Evolutionary conservation across 306 rosid species (phyloP), one percentile per base, ranked within the genome.

Genomic region (Prunus dulcis): DNA sequence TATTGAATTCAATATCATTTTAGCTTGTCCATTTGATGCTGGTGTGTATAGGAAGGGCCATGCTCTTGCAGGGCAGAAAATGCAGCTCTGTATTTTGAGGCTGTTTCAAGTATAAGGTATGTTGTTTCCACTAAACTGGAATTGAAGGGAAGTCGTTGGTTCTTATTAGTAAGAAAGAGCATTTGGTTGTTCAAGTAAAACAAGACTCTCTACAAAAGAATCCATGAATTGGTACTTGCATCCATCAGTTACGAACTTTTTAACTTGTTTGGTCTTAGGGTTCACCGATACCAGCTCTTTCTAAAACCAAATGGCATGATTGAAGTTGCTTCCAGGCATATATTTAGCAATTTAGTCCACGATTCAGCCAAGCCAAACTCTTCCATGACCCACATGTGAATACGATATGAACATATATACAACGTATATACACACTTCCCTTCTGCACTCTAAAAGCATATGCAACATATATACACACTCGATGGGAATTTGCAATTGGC

Each of bases 91-190:
- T 34, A 34, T 34, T 34, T 34, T 34, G 88, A 61, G 55, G 91
- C 97, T 7, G 91, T 84, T 82, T 95, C 93, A 41, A 95, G 92
- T 97, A 95, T 92, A 78, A 72, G 80, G 84, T 81, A 87, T 0
- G 93, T 90, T 64, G 93, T 83, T 66, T 89, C 97, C 97, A 89
- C 27, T 67, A 91, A 69, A 60, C 57, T 20, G 93, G 96, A 34
- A 34, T 7, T 34, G 38, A 34, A 34, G 38, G 38, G 8, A 34
- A 34, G 38, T 5, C 2, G 43, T 56, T 56, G 61, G 25, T 56
- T 2, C 61, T 56, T 9, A n/a, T 56, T 23, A 47, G 49, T 27
- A 69, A 18, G 73, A 50, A 47, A 27, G 11, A 17, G 60, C 25
- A 27, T 27, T 17, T 9, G 23, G 18, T 15, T 69, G 73, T 2